Evolutionary conservation across 2,329 filamentous ascomycete genomes (phyloP).

Genomic region (Fusarium buxicola): DNA sequence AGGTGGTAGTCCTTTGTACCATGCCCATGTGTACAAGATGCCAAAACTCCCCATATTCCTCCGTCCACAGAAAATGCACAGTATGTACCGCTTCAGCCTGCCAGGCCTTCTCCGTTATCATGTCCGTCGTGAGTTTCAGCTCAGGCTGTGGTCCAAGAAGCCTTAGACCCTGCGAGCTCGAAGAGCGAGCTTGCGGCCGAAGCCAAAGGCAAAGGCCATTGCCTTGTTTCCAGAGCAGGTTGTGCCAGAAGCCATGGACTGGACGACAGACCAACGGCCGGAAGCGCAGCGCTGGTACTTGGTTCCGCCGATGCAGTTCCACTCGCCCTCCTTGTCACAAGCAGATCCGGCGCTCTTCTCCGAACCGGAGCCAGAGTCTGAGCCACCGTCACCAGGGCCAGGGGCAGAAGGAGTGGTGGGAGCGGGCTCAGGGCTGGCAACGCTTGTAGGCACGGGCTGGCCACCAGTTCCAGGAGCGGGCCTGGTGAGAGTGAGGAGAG

Average conservation of each 20-base stretch:
- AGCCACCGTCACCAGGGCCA: slow-evolving; percentile 33
- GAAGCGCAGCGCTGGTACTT: slow-evolving; percentile 73
- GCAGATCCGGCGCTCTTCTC: slow-evolving; percentile 52
- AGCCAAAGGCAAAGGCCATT: slow-evolving; percentile 40
- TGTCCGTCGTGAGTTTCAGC: slow-evolving; percentile 10
- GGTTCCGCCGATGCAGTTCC: slow-evolving; percentile 67
- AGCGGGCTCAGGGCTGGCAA: slow-evolving; percentile 25
- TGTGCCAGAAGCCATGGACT: slow-evolving; percentile 65
- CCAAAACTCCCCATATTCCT: slow-evolving; percentile 26
- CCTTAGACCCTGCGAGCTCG: slow-evolving; percentile 28
- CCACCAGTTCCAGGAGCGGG: slow-evolving; percentile 30
- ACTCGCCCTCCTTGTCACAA: slow-evolving; percentile 66
- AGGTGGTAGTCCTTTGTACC: slow-evolving; percentile 18
- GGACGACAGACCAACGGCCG: slow-evolving; percentile 63
- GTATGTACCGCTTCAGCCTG: slow-evolving; percentile 11
- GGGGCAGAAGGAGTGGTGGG: slow-evolving; percentile 31
- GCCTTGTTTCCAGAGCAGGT: slow-evolving; percentile 55
- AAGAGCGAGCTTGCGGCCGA: slow-evolving; percentile 36
- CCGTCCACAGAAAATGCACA: slow-evolving; percentile 16
- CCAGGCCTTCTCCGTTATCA: slow-evolving; percentile 3
- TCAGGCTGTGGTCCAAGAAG: slow-evolving; percentile 5
- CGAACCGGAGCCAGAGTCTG: slow-evolving; percentile 44
- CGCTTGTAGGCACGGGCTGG: slow-evolving; percentile 23
- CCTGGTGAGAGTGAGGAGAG: slow-evolving; percentile 42
- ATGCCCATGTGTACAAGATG: slow-evolving; percentile 26